Evolutionary conservation across 75 land plant species (phyloP).

Genomic region (Pinus tabuliformis): DNA sequence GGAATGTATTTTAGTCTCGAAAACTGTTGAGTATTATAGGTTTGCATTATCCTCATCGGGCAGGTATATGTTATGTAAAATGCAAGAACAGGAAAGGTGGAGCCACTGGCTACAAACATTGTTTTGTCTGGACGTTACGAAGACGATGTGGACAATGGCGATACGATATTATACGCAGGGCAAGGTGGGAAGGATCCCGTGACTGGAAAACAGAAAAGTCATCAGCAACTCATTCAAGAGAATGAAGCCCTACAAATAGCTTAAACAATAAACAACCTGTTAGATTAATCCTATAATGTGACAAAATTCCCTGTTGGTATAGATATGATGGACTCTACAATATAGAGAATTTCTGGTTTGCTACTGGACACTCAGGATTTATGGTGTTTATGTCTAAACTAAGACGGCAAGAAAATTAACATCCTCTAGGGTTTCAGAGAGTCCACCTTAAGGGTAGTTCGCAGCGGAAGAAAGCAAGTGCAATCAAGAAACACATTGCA

Average conservation of each 20-base stretch:
- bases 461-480: too few species aligned
- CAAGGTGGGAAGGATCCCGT: slow-evolving; percentile 71
- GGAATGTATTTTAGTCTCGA: slow-evolving; percentile 66
- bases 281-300: slow-evolving; percentile 30
- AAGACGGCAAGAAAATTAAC: slow-evolving; percentile 46
- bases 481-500: background rate
- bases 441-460: too few species aligned
- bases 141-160: slow-evolving; percentile 80
- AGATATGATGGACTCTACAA: slow-evolving; percentile 83
- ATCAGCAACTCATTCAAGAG: slow-evolving; percentile 25
- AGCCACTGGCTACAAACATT: slow-evolving; percentile 69
- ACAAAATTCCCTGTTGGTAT: slow-evolving; percentile 21
- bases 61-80: slow-evolving; percentile 65
- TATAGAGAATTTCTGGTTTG: slow-evolving; percentile 42
- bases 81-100: slow-evolving; percentile 29
- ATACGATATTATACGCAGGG: slow-evolving; percentile 73
- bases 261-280: slow-evolving; percentile 6
- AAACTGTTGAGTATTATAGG: slow-evolving; percentile 70
- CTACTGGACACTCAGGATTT: slow-evolving; percentile 62
- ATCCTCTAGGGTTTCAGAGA: slow-evolving; percentile 38
- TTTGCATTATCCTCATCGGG: slow-evolving; percentile 73
- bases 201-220: slow-evolving; percentile 15
- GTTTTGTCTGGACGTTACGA: slow-evolving; percentile 88
- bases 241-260: slow-evolving; percentile 16
- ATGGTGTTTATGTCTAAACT: slow-evolving; percentile 67